Percentiles rank a stretch among this genome's conserved stretches.
Conservation (phyloP, 2,329 filamentous ascomycete genomes). For the Monilinia fructicola region DNA sequence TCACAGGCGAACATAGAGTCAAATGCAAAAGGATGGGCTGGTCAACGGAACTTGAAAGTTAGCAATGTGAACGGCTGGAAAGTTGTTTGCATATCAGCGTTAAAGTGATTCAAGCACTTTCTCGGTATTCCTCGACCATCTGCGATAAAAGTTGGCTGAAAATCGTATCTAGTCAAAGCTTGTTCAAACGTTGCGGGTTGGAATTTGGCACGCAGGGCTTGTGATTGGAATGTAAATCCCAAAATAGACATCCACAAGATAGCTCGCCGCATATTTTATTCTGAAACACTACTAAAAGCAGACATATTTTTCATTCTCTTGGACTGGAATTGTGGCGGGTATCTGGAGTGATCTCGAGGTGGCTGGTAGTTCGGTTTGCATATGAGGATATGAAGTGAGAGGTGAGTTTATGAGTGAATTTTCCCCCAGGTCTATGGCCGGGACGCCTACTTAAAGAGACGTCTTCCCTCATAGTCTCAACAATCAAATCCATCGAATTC, state of each 20-base stretch:
- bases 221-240: slow-evolving; percentile 1
- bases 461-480: background rate
- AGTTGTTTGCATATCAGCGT: slow-evolving; percentile 11
- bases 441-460: background rate
- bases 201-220: background rate
- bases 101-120: background rate
- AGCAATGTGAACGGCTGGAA: slow-evolving; percentile 23
- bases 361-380: background rate
- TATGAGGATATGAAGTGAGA: background rate
- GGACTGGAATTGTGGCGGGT: background rate
- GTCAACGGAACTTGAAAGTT: slow-evolving; percentile 17
- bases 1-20: slow-evolving; percentile 22
- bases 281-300: background rate
- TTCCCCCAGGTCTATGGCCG: background rate
- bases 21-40: slow-evolving; percentile 14
- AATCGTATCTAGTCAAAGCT: background rate
- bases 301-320: background rate
- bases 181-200: background rate
- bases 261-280: slow-evolving; percentile 12
- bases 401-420: background rate
- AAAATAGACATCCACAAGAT: background rate
- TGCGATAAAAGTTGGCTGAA: background rate
- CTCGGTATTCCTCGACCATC: background rate
- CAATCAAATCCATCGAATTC: background rate
- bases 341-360: background rate